A percentile compares a stretch with the other conserved stretches of the same genome.
phyloP scores from a whole-genome alignment of 352 stramenopile species.

The Pythium sp. region DNA sequence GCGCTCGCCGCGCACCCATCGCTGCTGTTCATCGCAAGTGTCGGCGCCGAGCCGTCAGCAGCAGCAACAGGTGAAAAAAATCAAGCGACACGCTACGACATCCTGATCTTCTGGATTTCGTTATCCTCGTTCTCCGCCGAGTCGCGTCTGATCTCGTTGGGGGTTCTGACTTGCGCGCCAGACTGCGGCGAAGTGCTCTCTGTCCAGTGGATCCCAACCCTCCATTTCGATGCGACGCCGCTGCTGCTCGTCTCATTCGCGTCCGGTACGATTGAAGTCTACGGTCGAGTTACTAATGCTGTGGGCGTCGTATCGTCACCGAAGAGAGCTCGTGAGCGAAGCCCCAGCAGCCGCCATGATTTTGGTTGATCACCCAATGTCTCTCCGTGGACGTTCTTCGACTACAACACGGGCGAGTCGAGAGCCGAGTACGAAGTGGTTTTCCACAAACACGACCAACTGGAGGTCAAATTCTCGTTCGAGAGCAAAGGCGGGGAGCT shows the following conservation, averaged over 20 bases:
- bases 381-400: slow-evolving; percentile 72
- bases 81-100: slow-evolving; percentile 35
- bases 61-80: neutral
- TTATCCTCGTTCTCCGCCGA: slow-evolving; percentile 81
- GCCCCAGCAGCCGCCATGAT: slow-evolving; percentile 12
- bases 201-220: slow-evolving; percentile 78
- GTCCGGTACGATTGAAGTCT: slow-evolving; percentile 62
- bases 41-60: slow-evolving; percentile 31
- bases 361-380: slow-evolving; percentile 43
- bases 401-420: slow-evolving; percentile 63
- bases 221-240: slow-evolving; percentile 81
- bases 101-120: slow-evolving; percentile 83
- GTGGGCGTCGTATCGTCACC: slow-evolving; percentile 59
- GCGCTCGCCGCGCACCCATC: slow-evolving; percentile 75
- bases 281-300: slow-evolving; percentile 49
- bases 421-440: slow-evolving; percentile 68
- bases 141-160: slow-evolving; percentile 71
- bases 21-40: slow-evolving; percentile 67
- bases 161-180: slow-evolving; percentile 52
- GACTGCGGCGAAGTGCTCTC: slow-evolving; percentile 54
- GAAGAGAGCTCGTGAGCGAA: slow-evolving; percentile 19
- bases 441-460: slow-evolving; percentile 33
- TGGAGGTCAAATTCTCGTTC: slow-evolving; percentile 45
- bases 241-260: slow-evolving; percentile 64
- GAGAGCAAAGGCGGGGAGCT: slow-evolving; percentile 38